These are phyloP conservation scores for Trichoderma koningiopsis DNA, from an alignment of 2,329 filamentous ascomycete species.

Conservation along the genomic window DNA sequence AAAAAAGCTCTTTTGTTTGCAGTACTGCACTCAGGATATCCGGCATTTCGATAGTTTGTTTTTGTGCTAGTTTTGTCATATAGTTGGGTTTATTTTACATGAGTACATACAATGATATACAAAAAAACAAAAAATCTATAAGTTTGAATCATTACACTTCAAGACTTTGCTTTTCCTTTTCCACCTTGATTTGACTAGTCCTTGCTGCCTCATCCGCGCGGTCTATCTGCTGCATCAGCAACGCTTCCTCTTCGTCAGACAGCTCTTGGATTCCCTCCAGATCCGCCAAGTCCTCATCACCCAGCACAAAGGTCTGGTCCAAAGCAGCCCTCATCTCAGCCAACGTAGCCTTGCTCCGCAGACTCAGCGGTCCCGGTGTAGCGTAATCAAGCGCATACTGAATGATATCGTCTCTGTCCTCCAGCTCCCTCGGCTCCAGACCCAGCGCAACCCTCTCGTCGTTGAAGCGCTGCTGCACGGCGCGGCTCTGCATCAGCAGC, in stretches of 20 bases:
- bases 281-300: conserved; percentile 43
- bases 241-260: conserved; percentile 43
- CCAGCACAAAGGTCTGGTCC: conserved; percentile 51
- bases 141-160: conserved; percentile 1
- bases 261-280: conserved; percentile 45
- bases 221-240: conserved; percentile 40
- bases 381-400: conserved; percentile 47
- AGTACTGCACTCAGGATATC: conserved; percentile 8
- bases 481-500: conserved; percentile 78
- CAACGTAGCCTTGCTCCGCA: conserved; percentile 42
- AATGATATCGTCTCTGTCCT: conserved; percentile 43
- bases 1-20: background rate
- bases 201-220: conserved; percentile 29
- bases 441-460: conserved; percentile 67
- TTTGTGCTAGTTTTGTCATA: background rate
- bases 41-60: conserved; percentile 4
- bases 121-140: conserved; percentile 10
- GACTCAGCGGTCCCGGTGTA: conserved; percentile 44
- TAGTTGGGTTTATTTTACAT: conserved; percentile 23
- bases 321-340: conserved; percentile 45
- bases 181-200: background rate
- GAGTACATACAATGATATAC: conserved; percentile 27
- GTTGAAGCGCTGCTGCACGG: conserved; percentile 67
- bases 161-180: conserved; percentile 21
- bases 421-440: conserved; percentile 48